Conservation (phyloP, 1,139 yeast genomes). For the Candida buenavistaensis region DNA sequence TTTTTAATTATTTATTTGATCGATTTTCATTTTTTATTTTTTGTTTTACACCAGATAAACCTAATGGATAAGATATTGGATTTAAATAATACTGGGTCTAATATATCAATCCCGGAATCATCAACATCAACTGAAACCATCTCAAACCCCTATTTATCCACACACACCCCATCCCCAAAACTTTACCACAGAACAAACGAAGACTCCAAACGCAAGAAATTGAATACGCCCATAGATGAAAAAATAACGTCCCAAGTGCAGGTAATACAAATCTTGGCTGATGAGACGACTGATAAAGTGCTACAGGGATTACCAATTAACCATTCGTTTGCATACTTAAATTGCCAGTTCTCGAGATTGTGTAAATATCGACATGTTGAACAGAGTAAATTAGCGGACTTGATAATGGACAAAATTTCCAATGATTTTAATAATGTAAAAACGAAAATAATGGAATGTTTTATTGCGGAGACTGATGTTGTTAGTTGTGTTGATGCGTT, state of each 20-base stretch:
- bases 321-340: constrained; percentile 28
- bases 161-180: constrained; percentile 4
- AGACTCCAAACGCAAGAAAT: constrained; percentile 9
- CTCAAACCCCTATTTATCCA: too few species aligned
- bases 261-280: constrained; percentile 2
- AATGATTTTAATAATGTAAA: constrained; percentile 12
- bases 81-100: constrained; percentile 4
- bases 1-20: neutral
- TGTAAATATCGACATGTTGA: constrained; percentile 35
- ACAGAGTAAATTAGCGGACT: constrained; percentile 28
- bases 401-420: constrained; percentile 22
- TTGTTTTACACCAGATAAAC: neutral
- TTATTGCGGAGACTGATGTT: constrained; percentile 5
- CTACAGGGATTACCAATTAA: constrained; percentile 18
- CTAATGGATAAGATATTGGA: constrained; percentile 2
- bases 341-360: constrained; percentile 32
- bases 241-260: neutral
- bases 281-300: constrained; percentile 19
- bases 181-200: constrained; percentile 2
- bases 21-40: neutral
- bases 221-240: constrained; percentile 1
- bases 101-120: constrained; percentile 1
- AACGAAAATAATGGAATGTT: neutral
- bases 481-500: constrained; percentile 12
- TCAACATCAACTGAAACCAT: constrained; percentile 3